Evolutionary conservation across 2,329 filamentous ascomycete genomes (phyloP).

Genomic region (Cytospora paraplurivora): DNA sequence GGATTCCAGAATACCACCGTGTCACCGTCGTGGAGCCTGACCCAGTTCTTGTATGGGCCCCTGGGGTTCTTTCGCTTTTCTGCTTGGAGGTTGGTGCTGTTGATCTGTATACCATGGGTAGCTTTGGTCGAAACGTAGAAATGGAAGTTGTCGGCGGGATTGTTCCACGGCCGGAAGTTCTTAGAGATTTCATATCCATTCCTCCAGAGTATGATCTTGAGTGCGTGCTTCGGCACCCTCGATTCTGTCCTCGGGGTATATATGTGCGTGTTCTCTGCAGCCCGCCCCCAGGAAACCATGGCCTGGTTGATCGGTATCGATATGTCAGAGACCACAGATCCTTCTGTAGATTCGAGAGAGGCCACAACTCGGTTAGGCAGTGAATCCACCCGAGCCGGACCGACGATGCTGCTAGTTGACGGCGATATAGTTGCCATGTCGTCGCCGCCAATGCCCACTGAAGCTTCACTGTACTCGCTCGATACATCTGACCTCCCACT

Average conservation of each 20-base stretch:
- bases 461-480: neutral
- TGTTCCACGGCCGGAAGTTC: conserved; percentile 55
- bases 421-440: conserved; percentile 42
- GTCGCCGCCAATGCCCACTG: conserved; percentile 18
- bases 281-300: conserved; percentile 77
- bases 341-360: conserved; percentile 63
- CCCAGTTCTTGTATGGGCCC: conserved; percentile 61
- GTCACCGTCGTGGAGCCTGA: conserved; percentile 76
- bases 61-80: conserved; percentile 56
- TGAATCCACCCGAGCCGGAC: conserved; percentile 39
- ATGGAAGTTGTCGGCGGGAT: conserved; percentile 58
- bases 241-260: conserved; percentile 65
- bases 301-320: conserved; percentile 67
- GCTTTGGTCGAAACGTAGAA: conserved; percentile 82
- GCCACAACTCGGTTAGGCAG: conserved; percentile 56
- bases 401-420: conserved; percentile 40
- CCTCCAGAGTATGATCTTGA: conserved; percentile 76
- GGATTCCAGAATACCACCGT: conserved; percentile 70
- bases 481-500: conserved; percentile 11
- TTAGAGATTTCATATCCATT: conserved; percentile 64
- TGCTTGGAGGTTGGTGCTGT: conserved; percentile 65
- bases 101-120: conserved; percentile 74
- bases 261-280: conserved; percentile 65
- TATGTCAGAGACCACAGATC: conserved; percentile 66
- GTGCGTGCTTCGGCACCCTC: conserved; percentile 78